phyloP scores from a whole-genome alignment of 257 asterid species.

The Anisodus acutangulus region DNA sequence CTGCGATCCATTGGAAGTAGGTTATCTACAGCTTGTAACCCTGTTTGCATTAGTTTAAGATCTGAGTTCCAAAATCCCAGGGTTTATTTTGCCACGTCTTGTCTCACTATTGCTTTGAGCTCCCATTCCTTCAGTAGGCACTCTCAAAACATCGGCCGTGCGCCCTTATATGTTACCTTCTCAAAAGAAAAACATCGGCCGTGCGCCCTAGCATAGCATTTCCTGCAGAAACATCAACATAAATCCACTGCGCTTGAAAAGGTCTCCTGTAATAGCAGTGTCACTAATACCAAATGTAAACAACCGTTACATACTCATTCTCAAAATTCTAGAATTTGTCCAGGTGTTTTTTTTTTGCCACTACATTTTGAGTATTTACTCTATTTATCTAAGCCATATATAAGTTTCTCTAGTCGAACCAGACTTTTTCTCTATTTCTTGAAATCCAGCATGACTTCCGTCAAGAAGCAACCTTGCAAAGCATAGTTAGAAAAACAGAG shows the following conservation, averaged over 20 bases:
- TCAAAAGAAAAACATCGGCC: too few species aligned
- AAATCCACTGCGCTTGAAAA: background rate
- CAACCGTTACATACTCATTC: conserved; percentile 18
- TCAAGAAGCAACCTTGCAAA: conserved; percentile 15
- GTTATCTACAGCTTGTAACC: background rate
- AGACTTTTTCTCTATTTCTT: background rate
- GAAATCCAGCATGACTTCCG: conserved; percentile 6
- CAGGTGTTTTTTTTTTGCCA: background rate
- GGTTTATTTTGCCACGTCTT: background rate
- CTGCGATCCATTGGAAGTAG: background rate
- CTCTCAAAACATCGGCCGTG: background rate
- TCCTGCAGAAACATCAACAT: background rate
- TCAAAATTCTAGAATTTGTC: background rate
- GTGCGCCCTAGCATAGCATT: background rate
- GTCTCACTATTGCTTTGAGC: background rate
- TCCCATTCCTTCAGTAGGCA: background rate
- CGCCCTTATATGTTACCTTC: background rate
- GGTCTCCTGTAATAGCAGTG: background rate
- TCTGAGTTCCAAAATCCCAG: background rate
- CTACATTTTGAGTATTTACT: background rate
- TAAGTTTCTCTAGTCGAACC: conserved; percentile 9
- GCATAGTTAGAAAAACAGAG: conserved; percentile 1
- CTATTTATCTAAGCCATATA: background rate
- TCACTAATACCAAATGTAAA: background rate
- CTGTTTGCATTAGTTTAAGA: conserved; percentile 4